A percentile compares a stretch with the other conserved stretches of the same genome.
These are phyloP conservation scores for Lophium mytilinum DNA, from an alignment of 495 filamentous ascomycete species.

Conservation along the genomic window DNA sequence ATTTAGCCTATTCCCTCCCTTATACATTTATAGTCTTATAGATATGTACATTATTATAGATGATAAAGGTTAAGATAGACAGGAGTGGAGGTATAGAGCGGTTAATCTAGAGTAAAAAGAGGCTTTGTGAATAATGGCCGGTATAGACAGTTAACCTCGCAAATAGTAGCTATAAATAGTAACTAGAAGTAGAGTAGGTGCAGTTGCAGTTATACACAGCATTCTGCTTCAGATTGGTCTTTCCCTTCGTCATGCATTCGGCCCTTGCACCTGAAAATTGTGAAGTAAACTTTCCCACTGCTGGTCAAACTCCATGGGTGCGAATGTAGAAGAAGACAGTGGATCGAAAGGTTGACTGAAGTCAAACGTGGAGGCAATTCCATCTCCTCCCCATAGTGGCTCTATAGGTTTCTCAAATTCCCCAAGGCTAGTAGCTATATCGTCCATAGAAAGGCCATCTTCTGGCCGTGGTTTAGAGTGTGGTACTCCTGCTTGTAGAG, in stretches of 20 bases:
- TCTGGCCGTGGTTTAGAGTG: neutral
- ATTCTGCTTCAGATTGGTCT: no score
- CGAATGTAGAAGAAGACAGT: neutral
- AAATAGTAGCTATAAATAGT: no score
- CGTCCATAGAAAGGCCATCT: neutral
- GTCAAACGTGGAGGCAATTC: conserved; percentile 5
- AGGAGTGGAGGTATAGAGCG: no score
- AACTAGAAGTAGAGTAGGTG: no score
- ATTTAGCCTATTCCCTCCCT: neutral
- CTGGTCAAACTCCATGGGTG: conserved; percentile 10
- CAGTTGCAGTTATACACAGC: no score
- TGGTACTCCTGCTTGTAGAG: neutral
- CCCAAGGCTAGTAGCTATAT: no score
- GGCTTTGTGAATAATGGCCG: no score
- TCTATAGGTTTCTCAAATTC: neutral
- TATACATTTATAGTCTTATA: no score
- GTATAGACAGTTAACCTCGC: no score
- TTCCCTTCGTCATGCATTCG: neutral
- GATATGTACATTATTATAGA: no score
- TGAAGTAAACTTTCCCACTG: conserved; percentile 15
- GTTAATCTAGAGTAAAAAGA: no score
- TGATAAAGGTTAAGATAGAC: no score
- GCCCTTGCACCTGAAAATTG: conserved; percentile 6
- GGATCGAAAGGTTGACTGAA: neutral
- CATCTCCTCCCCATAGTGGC: neutral